Evolutionary conservation across 2,329 filamentous ascomycete genomes (phyloP), one percentile per base, ranked within the genome.

Genomic region (Rhynchosporium secalis): DNA sequence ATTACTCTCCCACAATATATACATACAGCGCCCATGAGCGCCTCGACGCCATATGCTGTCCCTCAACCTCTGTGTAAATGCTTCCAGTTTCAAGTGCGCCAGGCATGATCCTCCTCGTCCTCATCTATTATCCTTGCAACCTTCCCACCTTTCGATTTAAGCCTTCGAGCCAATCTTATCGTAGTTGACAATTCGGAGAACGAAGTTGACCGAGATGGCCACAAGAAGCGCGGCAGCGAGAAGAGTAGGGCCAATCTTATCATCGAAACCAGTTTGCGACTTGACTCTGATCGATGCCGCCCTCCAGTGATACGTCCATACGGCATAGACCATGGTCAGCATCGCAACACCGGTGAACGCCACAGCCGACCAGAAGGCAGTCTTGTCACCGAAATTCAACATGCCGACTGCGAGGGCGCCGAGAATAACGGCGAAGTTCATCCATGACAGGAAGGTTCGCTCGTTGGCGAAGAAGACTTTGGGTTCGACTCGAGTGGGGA

Each of bases 401-500:
- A 99, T 92, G 71, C 95, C 95, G 71, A 99, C 91, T 69, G 95
- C 94, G 56, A 99, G 87, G 67, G 95, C 95, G 74, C 95, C 95
- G 65, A 99, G 90, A 78, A 99, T 94, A 74, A 99, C 93, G 76
- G 93, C 96, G 83, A 98, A 98, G 85, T 99, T 99, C 74, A 99
- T 91, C 95, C 95, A 99, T 78, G 92, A 96, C 74, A 99, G 87
- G 77, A 99, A 99, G 67, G 95, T 99, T 67, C 95, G 92, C 81
- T 99, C 95, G 83, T 99, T 99, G 79, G 95, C 95, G 83, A 99
- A 99, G 86, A 98, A 99, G 82, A 99, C 95, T 80, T 99, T 99
- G 72, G 95, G 95, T 79, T 99, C 95, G 78, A 99, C 94, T 70
- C 95, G 92, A 64, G 94, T 97, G 62, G 95, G 95, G 68, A 99